Evolutionary conservation across 2,329 filamentous ascomycete genomes (phyloP).

Genomic region (Aspergillus sp.): DNA sequence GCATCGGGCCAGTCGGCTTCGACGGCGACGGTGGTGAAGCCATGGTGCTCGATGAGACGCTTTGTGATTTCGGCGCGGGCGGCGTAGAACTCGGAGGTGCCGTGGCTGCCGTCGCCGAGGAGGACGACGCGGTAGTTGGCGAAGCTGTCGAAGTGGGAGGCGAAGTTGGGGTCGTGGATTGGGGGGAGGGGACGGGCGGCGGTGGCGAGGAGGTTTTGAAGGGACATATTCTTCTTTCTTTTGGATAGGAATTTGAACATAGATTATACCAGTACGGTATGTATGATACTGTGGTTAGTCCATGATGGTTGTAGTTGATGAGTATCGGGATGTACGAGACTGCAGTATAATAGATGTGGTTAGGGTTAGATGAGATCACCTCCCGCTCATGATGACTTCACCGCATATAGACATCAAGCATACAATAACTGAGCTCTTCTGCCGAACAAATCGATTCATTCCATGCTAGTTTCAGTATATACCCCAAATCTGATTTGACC

Average conservation of each 20-base stretch:
- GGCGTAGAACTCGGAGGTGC: slow-evolving; percentile 58
- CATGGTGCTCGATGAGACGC: slow-evolving; percentile 52
- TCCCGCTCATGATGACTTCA: slow-evolving; percentile 37
- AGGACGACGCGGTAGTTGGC: slow-evolving; percentile 46
- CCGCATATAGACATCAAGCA: background rate
- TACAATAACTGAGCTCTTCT: too few relatives aligned
- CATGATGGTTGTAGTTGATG: background rate
- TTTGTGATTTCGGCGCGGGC: slow-evolving; percentile 56
- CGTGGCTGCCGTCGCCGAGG: slow-evolving; percentile 53
- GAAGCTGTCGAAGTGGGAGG: slow-evolving; percentile 45
- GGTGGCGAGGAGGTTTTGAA: slow-evolving; percentile 38
- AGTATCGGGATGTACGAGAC: background rate
- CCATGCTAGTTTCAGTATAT: too few relatives aligned
- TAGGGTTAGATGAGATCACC: slow-evolving; percentile 19
- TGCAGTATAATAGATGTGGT: background rate
- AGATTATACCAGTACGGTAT: too few relatives aligned
- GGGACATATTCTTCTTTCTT: background rate
- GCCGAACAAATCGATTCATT: too few relatives aligned
- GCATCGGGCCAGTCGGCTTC: slow-evolving; percentile 60
- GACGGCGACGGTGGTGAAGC: slow-evolving; percentile 54
- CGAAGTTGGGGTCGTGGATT: slow-evolving; percentile 41
- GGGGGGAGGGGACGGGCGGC: slow-evolving; percentile 41
- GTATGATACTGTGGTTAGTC: background rate
- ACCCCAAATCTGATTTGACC: too few relatives aligned
- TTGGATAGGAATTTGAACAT: too few relatives aligned